Evolutionary conservation across 805 yeast species (phyloP), one percentile per base, ranked within the genome.

Genomic region (Priceomyces castillae): DNA sequence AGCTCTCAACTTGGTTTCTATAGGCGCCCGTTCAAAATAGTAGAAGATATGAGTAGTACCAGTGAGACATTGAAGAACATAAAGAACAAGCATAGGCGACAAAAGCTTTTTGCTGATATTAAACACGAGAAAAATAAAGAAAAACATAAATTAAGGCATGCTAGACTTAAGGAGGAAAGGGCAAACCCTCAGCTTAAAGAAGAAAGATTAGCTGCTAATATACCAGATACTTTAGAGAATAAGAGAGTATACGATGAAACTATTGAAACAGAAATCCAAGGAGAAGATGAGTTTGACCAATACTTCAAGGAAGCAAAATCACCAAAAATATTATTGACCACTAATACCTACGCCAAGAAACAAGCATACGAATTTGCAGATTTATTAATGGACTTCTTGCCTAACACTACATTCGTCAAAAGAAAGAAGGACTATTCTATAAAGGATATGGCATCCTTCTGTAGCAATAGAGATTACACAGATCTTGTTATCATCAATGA

Each of bases 341-440:
- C 99, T 6, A 89, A 82, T 64, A 87, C 87, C 31, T 75, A 81
- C 53, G 97, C 98, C 12, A 82, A 81, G 55, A 87, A 86, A 58
- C 78, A 79, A 31, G 97, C 96, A 0, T 90, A 89, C 61, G 90
- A 86, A 57, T 90, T 94, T 69, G 90, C 96, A 7, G 94, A 90
- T 49, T 75, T 85, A 43, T 69, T 94, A 51, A 78, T 86, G 68
- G 96, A 90, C 50, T 76, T 90, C 30, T 65, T 94, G 31, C 98
- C 98, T 30, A 84, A 86, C 54, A 79, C 86, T 1, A 83, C 90
- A 4, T 94, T 92, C 61, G 82, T 90, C 46, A 89, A 90, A 65
- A 78, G 99, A 46, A 89, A 90, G 58, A 76, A 81, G 53, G 92
- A 92, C 54, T 90, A 82, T 61, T 76, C 78, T 28, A 84, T 94